Base-by-base conservation (phyloP, 371 early-diverging fungal genomes). In the Enteropsectra breve region DNA sequence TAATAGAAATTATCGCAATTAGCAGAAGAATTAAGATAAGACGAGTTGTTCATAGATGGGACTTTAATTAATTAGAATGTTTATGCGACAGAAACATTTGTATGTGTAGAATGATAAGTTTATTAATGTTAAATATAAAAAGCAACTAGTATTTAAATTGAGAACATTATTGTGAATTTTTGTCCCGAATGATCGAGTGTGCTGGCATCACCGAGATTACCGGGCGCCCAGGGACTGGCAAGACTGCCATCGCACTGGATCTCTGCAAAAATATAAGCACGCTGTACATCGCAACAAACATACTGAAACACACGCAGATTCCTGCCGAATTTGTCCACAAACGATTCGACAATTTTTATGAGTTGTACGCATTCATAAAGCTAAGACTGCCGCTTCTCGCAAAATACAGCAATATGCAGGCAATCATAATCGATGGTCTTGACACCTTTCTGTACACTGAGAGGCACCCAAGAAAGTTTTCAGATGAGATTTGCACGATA, bases 191-290 rank as follows among this genome's bases (percentile, higher is more conserved):
- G 61, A 6, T 58, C 24, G 61, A 60, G 5, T 4, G 49, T 11
- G 11, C 21, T 43, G 74, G 75, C 2, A 50, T 74, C 58, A 74
- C 68, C 0, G 75, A 74, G 59, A 1, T 74, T 5, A 26, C 58
- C 1, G 75, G 75, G n/a, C 50, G 62, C 1, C 47, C 68, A 3
- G 66, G 57, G 1, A 45, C 53, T 13, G 75, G 75, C 8, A 74
- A 66, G 45, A 74, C 75, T 1, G 43, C 60, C 0, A 23, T 74
- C 15, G 49, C 53, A 34, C 50, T 74, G 18, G 50, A 58, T 38
- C 60, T 59, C n/a, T 50, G 46, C 23, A 66, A 60, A 33, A 24
- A 53, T 24, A 30, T 21, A 13, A 23, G 37, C 13, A 70, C 75
- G 13, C 18, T 74, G 13, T 74, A 74, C 38, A 48, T 74, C 11